Conservation (phyloP, 2,329 filamentous ascomycete species). For the Fusarium paranaense region DNA sequence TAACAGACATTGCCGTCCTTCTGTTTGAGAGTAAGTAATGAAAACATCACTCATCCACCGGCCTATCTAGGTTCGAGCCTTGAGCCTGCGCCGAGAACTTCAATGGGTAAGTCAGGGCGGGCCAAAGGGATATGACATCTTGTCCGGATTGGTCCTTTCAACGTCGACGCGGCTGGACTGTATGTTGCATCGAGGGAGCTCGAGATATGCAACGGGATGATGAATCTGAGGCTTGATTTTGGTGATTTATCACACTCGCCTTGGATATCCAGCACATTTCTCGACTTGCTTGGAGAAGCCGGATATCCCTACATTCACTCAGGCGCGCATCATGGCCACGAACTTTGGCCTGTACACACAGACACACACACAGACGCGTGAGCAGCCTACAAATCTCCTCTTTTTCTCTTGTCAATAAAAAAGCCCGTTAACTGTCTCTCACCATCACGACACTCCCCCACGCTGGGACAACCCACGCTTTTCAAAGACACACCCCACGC, state of each 20-base stretch:
- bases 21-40: neutral
- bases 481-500: constrained; percentile 38
- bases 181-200: constrained; percentile 9
- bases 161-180: constrained; percentile 12
- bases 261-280: neutral
- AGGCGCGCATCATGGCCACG: constrained; percentile 1
- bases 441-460: constrained; percentile 23
- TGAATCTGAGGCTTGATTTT: constrained; percentile 14
- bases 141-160: constrained; percentile 13
- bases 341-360: constrained; percentile 17
- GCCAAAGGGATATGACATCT: constrained; percentile 21
- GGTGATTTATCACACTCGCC: constrained; percentile 3
- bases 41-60: constrained; percentile 6
- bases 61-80: constrained; percentile 20
- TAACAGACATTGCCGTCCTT: neutral
- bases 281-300: neutral
- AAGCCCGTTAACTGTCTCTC: constrained; percentile 19
- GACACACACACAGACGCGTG: constrained; percentile 1
- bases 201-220: constrained; percentile 27
- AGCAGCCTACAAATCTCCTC: constrained; percentile 2
- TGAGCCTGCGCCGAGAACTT: constrained; percentile 11
- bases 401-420: neutral
- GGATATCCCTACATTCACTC: neutral
- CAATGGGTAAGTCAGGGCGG: constrained; percentile 16
- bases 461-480: constrained; percentile 34